A percentile compares a stretch with the other conserved stretches of the same genome.
These are phyloP conservation scores for Quercus ilex DNA, from an alignment of 306 rosid species.

Conservation along the genomic window DNA sequence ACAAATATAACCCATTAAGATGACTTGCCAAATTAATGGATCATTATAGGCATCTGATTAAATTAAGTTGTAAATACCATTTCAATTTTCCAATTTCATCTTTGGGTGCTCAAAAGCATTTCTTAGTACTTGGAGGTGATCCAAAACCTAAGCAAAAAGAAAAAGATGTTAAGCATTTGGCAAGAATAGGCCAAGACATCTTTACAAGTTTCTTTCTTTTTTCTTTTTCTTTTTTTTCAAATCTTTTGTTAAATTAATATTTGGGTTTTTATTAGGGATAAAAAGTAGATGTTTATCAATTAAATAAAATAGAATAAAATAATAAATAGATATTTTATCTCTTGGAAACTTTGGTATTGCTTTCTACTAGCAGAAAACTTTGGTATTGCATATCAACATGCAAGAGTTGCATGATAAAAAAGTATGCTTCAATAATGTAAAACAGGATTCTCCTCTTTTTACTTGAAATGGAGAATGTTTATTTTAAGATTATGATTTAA, in stretches of 20 bases:
- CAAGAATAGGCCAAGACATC: slow-evolving; percentile 43
- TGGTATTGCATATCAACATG: too few species aligned
- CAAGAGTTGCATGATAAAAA: too few species aligned
- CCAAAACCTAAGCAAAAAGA: slow-evolving; percentile 41
- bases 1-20: too few species aligned
- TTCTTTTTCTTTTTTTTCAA: not conserved
- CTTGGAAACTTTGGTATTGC: too few species aligned
- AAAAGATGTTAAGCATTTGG: slow-evolving; percentile 22
- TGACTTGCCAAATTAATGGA: not conserved
- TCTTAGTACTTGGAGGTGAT: slow-evolving; percentile 65
- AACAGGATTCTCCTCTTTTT: too few species aligned
- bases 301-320: too few species aligned
- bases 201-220: slow-evolving; percentile 64
- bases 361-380: too few species aligned
- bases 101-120: slow-evolving; percentile 24
- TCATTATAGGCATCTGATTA: not conserved
- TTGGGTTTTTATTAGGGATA: not conserved
- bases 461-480: too few species aligned
- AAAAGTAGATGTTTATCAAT: too few species aligned
- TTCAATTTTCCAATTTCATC: not conserved
- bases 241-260: not conserved
- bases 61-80: not conserved
- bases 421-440: too few species aligned
- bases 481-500: too few species aligned
- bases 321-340: too few species aligned